Base-by-base conservation (phyloP, 192 early-diverging fungal species). In the Coemansia sp. region DNA sequence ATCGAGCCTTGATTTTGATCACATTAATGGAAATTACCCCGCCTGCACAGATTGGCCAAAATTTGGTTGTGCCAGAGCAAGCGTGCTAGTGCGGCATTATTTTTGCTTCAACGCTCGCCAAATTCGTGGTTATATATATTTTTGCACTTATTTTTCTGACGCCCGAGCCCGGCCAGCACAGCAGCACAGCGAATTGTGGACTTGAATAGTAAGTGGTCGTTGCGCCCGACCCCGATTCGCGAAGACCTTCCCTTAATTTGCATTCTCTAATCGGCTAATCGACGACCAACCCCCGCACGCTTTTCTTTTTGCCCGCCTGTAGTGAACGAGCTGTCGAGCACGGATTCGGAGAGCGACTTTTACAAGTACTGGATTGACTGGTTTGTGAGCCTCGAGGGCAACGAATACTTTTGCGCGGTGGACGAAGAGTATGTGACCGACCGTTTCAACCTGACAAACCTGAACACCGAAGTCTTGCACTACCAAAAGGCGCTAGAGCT, bases 401-500 rank as follows among this genome's bases (percentile, higher is more conserved):
- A 98, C 73, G 98, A 99, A 75, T 94, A 96, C 73, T 98, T 96
- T 86, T 98, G 95, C 82, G 93, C 96, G 51, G 92, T 99, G n/a
- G 98, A 99, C 74, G 94, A 94, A 70, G 96, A 97, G 14, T 99
- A 95, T 77, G 94, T 99, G 59, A 79, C 93, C 59, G 98, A 99
- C 85, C 85, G 94, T 42, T 99, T 99, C 87, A 99, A 99, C 75
- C 84, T 99, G 64, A 97, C 98, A 3, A 96, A 96, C 27, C 85
- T 99, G 40, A 90, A 88, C 68, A 80, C 86, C 25, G 97, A 99
- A 64, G 94, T 99, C 14, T 90, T 89, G 58, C 89, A 96, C 74
- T 99, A 96, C 77, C 78, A 87, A 25, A 88, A 93, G 64, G 98
- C 96, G 35, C 84, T 95, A 64, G 94, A 96, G 57, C 82, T 97